These are phyloP conservation scores for Sanghuangporus weigelae DNA, from an alignment of 1,284 basidiomycete species.

Conservation along the genomic window DNA sequence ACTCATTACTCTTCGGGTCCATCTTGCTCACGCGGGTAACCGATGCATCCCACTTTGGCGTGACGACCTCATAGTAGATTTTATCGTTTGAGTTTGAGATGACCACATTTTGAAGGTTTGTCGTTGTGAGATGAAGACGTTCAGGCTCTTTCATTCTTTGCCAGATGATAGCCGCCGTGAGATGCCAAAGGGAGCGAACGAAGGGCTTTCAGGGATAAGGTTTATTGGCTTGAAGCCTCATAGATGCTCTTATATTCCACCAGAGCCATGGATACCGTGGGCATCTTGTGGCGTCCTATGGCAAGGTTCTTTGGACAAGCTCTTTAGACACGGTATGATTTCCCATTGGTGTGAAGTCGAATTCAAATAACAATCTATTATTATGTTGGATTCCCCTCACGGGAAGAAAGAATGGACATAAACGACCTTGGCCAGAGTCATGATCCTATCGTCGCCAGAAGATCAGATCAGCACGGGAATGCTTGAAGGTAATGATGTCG, in stretches of 20 bases:
- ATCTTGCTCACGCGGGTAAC: conserved; percentile 33
- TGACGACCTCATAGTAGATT: conserved; percentile 39
- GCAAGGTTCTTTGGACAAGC: conserved; percentile 4
- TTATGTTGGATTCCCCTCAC: not conserved
- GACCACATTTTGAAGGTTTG: conserved; percentile 33
- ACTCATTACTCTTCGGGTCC: conserved; percentile 29
- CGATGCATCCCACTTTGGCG: conserved; percentile 35
- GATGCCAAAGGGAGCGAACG: not conserved
- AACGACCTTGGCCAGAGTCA: conserved; percentile 1
- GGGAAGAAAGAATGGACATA: not conserved
- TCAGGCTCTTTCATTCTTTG: conserved; percentile 23
- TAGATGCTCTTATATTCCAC: not conserved
- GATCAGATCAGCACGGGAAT: not conserved
- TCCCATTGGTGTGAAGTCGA: conserved; percentile 12
- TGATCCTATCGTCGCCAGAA: not conserved
- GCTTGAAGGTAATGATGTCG: not conserved
- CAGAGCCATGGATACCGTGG: conserved; percentile 8
- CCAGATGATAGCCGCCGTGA: not conserved
- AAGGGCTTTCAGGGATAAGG: not conserved
- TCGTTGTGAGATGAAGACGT: conserved; percentile 35
- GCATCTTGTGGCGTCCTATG: conserved; percentile 2
- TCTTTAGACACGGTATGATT: not conserved
- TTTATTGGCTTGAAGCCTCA: not conserved
- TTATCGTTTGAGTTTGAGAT: conserved; percentile 34
- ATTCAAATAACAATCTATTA: not conserved